Conservation (phyloP, 305 asterid genomes). For the Fraxinus baroniana region DNA sequence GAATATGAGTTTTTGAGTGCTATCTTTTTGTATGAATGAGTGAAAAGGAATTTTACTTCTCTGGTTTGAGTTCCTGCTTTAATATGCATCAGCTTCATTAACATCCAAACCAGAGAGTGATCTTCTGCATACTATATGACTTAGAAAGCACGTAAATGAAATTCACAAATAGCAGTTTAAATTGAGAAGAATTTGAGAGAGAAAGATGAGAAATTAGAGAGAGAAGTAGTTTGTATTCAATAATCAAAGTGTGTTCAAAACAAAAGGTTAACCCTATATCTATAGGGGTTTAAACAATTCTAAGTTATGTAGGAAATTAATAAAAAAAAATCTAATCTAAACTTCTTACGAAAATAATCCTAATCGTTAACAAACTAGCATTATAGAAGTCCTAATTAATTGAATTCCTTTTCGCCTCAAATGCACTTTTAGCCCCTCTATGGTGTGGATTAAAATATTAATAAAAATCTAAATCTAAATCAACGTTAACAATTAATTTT, state of each 20-base stretch:
- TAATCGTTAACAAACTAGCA: not conserved
- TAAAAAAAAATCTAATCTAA: not conserved
- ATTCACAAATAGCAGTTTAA: not conserved
- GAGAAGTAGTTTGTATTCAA: not conserved
- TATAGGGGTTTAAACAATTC: not conserved
- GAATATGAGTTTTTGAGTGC: conserved; percentile 12
- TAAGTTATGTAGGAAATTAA: too few relatives aligned
- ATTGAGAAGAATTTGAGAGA: not conserved
- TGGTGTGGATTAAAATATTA: not conserved
- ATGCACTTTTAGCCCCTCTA: not conserved
- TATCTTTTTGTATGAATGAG: not conserved
- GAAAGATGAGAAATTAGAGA: not conserved
- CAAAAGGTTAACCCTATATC: not conserved
- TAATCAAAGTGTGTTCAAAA: not conserved
- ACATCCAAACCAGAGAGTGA: not conserved
- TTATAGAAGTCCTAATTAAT: not conserved
- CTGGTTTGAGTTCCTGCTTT: not conserved
- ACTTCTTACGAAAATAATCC: not conserved
- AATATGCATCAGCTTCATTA: not conserved
- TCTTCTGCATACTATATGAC: not conserved
- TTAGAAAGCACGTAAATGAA: not conserved
- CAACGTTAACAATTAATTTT: too few relatives aligned
- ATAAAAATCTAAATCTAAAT: too few relatives aligned
- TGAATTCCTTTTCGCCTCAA: not conserved
- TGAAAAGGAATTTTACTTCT: not conserved